Evolutionary conservation across 2,329 filamentous ascomycete species (phyloP).

Genomic region (Saccharata proteae): DNA sequence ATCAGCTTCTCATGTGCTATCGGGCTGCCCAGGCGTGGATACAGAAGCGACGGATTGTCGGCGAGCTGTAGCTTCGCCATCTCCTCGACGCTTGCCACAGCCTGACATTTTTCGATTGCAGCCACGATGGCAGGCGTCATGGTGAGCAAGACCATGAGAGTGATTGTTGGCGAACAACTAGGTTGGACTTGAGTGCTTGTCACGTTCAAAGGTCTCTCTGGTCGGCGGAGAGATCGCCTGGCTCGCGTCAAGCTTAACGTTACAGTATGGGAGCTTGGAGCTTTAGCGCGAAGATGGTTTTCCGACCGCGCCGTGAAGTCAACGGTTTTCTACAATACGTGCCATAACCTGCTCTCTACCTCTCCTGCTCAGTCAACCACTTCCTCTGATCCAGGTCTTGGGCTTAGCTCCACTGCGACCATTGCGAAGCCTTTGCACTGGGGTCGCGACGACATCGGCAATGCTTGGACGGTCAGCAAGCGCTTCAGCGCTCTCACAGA

Average conservation of each 20-base stretch:
- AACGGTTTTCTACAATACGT: too few relatives aligned
- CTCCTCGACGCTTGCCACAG: slow-evolving; percentile 12
- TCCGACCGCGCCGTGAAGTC: too few relatives aligned
- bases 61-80: slow-evolving; percentile 15
- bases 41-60: slow-evolving; percentile 38
- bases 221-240: too few relatives aligned
- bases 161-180: too few relatives aligned
- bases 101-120: slow-evolving; percentile 36
- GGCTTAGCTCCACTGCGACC: neutral
- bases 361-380: too few relatives aligned
- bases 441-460: slow-evolving; percentile 3
- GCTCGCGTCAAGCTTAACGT: too few relatives aligned
- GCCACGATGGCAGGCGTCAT: slow-evolving; percentile 59
- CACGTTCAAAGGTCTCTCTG: too few relatives aligned
- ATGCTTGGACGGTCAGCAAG: slow-evolving; percentile 21
- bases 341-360: too few relatives aligned
- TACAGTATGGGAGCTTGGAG: too few relatives aligned
- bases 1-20: slow-evolving; percentile 62
- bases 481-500: slow-evolving; percentile 21
- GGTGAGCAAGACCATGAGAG: slow-evolving; percentile 62
- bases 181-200: too few relatives aligned
- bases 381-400: slow-evolving; percentile 5
- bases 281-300: too few relatives aligned
- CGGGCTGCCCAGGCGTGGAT: slow-evolving; percentile 48
- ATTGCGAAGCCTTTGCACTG: slow-evolving; percentile 1